Evolutionary conservation across 179 eudicot species (phyloP), one percentile per base, ranked within the genome.

Genomic region (Carnegiea gigantea): DNA sequence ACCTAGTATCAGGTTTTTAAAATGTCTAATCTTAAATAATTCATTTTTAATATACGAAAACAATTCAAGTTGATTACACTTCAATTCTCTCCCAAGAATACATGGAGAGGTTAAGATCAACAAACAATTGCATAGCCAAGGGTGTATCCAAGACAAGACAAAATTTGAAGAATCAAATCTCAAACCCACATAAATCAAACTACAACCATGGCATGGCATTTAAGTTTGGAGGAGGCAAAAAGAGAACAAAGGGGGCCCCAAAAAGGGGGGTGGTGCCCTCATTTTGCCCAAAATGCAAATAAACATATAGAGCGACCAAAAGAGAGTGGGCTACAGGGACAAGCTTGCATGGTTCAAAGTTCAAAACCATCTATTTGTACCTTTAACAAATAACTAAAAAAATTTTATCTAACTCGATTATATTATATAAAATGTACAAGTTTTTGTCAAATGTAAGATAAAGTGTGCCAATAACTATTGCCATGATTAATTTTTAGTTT

Each of bases 331-430:
- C 38, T 59, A 14, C 24, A 24, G 21, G 65, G 82, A 83, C 85
- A 83, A 79, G 12, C 51, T 54, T 76, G 76, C 71, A 64, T 75
- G 77, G 54, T 62, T 59, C 83, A 76, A 76, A 33, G 36, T 33
- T 33, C 36, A 33, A 33, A 33, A 70, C 43, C 53, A 44, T 17
- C 57, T 11, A 51, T 51, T 51, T 51, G 57, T 51, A 17, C 18
- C 57, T 17, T 51, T 40, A 7, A 40, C 44, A 5, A 40, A 40
- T 40, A 9, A 40, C 9, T 33, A 33, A 33, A 33, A 33, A 0
- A 0, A 0, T 5, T 40, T 40, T 40, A 7, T 40, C 44, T 40
- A 40, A 40, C 43, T 40, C 44, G 0, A 40, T 40, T 40, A 40
- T 40, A 40, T 40, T 40, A 40, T 40, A 40, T 40, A 40, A 40